These are phyloP conservation scores for Cladophialophora carrionii DNA, from an alignment of 2,329 filamentous ascomycete genomes.

Conservation along the genomic window DNA sequence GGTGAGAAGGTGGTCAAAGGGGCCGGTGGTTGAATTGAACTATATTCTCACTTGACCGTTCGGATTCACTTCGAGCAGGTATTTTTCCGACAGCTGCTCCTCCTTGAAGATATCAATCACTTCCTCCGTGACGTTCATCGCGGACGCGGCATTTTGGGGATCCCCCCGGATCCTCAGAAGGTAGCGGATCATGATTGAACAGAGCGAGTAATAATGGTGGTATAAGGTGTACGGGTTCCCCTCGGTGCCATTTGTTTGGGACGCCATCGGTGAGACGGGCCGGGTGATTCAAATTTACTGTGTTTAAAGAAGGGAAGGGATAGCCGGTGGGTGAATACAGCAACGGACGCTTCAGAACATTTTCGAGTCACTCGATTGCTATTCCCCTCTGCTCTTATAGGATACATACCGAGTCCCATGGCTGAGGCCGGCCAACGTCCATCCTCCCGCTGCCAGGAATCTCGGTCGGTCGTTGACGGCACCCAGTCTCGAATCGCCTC, in stretches of 20 bases:
- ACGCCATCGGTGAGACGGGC: constrained; percentile 1
- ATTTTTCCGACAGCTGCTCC: constrained; percentile 5
- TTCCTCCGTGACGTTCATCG: constrained; percentile 7
- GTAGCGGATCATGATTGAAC: constrained; percentile 11
- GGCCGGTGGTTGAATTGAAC: background rate
- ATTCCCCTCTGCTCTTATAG: constrained; percentile 9
- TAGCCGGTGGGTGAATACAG: background rate
- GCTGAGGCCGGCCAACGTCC: background rate
- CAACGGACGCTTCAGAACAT: background rate
- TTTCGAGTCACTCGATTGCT: background rate
- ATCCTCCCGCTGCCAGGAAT: constrained; percentile 1
- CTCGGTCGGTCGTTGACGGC: background rate
- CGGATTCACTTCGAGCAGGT: constrained; percentile 11
- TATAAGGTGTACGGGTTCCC: constrained; percentile 8
- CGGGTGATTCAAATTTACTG: background rate
- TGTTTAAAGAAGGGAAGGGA: constrained; percentile 1
- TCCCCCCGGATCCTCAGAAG: constrained; percentile 6
- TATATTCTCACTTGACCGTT: constrained; percentile 10
- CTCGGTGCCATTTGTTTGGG: constrained; percentile 15
- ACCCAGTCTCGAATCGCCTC: background rate
- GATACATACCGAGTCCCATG: constrained; percentile 1
- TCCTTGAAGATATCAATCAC: constrained; percentile 8
- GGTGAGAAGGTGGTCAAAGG: background rate
- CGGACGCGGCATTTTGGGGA: background rate
- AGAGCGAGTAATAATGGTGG: constrained; percentile 11